These are phyloP conservation scores for Xylaria longipes DNA, from an alignment of 495 filamentous ascomycete species.

Conservation along the genomic window DNA sequence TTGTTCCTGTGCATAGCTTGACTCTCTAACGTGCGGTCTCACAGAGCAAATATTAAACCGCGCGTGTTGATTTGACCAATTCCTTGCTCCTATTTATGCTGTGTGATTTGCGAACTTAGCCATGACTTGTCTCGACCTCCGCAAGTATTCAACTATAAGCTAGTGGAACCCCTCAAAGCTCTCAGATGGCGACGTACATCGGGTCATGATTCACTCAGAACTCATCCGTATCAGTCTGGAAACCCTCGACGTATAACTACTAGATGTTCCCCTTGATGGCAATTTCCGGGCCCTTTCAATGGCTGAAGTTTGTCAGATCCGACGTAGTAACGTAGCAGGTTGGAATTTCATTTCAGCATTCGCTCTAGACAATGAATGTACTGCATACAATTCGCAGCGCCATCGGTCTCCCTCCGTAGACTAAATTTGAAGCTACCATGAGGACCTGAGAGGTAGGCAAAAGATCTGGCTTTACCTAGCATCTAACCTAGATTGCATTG, in stretches of 20 bases:
- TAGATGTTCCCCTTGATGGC: too few relatives aligned
- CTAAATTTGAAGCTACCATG: not conserved
- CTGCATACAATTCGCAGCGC: not conserved
- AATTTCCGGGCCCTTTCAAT: too few relatives aligned
- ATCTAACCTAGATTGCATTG: not conserved
- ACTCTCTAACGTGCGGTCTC: slow-evolving; percentile 20
- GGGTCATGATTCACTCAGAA: not conserved
- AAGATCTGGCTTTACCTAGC: not conserved
- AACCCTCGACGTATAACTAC: not conserved
- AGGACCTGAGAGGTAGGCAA: not conserved
- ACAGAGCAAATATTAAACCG: slow-evolving; percentile 19
- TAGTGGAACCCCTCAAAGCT: not conserved
- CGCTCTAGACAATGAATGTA: not conserved
- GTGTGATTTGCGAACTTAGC: not conserved
- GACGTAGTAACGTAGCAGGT: not conserved
- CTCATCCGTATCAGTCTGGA: not conserved
- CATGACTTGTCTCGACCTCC: not conserved
- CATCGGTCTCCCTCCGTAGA: not conserved
- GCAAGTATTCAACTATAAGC: not conserved
- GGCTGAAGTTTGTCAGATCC: too few relatives aligned
- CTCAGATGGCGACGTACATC: not conserved
- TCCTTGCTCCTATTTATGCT: not conserved
- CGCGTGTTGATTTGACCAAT: slow-evolving; percentile 10
- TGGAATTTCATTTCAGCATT: not conserved
- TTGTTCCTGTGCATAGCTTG: slow-evolving; percentile 21